Conservation (phyloP, 306 rosid genomes). For the Inga laurina region DNA sequence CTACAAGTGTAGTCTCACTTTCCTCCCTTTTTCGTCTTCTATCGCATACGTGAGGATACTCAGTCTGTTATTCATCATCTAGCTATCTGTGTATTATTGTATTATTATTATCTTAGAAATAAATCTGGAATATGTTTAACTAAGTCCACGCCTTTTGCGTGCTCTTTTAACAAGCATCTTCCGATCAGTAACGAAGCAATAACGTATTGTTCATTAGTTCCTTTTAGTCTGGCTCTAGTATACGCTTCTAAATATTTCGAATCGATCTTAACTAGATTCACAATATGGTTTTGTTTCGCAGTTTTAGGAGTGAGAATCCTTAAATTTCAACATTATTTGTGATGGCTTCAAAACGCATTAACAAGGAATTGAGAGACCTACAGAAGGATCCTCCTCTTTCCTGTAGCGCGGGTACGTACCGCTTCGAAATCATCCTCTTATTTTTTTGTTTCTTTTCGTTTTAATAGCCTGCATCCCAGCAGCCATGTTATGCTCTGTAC, state of each 20-base stretch:
- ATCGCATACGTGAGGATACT: not conserved
- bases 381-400: conserved; percentile 66
- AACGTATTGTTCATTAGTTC: too few relatives aligned
- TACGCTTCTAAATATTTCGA: too few relatives aligned
- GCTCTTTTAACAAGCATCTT: not conserved
- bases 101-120: not conserved
- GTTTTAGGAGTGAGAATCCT: not conserved
- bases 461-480: not conserved
- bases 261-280: not conserved
- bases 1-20: not conserved
- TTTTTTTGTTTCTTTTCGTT: not conserved
- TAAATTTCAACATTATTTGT: not conserved
- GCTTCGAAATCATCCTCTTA: not conserved
- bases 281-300: not conserved
- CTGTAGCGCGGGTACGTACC: conserved; percentile 55
- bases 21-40: not conserved
- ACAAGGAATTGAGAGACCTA: conserved; percentile 62
- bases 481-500: not conserved
- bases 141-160: not conserved
- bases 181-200: not conserved
- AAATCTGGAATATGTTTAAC: too few relatives aligned
- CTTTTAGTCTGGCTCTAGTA: too few relatives aligned
- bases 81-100: too few relatives aligned
- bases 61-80: not conserved
- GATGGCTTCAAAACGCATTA: conserved; percentile 58